phyloP scores from a whole-genome alignment of 2,329 filamentous ascomycete genomes.

The Nigrospora osmanthi region DNA sequence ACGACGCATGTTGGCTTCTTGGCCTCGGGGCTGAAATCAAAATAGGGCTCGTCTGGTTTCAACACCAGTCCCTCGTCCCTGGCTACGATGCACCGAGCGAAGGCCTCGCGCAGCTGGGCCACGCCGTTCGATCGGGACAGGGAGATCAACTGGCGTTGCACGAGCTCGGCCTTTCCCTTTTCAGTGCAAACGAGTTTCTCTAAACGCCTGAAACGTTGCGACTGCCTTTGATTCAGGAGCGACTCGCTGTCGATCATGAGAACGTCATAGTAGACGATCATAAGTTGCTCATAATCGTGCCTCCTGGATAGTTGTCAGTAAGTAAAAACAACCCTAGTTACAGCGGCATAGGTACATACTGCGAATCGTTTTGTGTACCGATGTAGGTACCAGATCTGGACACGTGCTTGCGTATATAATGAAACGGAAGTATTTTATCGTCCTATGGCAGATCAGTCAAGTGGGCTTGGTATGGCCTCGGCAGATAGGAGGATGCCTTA shows the following conservation, averaged over 20 bases:
- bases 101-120: constrained; percentile 50
- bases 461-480: too few species aligned
- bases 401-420: constrained; percentile 77
- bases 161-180: constrained; percentile 57
- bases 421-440: constrained; percentile 62
- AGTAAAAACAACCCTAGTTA: too few species aligned
- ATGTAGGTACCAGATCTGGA: constrained; percentile 63
- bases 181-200: constrained; percentile 41
- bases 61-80: constrained; percentile 74
- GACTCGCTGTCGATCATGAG: constrained; percentile 47
- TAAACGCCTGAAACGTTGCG: constrained; percentile 53
- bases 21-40: constrained; percentile 37
- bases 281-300: constrained; percentile 44
- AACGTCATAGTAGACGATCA: constrained; percentile 55
- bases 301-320: constrained; percentile 23
- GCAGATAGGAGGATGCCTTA: constrained; percentile 13
- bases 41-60: constrained; percentile 75
- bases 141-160: constrained; percentile 59
- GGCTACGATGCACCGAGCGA: constrained; percentile 58
- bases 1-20: constrained; percentile 46
- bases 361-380: constrained; percentile 61
- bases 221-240: constrained; percentile 42
- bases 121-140: constrained; percentile 47
- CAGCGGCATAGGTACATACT: constrained; percentile 31
- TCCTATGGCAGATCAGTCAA: constrained; percentile 28